Conservation (phyloP, 208 protist genomes). For the Trypanosoma vivax region DNA sequence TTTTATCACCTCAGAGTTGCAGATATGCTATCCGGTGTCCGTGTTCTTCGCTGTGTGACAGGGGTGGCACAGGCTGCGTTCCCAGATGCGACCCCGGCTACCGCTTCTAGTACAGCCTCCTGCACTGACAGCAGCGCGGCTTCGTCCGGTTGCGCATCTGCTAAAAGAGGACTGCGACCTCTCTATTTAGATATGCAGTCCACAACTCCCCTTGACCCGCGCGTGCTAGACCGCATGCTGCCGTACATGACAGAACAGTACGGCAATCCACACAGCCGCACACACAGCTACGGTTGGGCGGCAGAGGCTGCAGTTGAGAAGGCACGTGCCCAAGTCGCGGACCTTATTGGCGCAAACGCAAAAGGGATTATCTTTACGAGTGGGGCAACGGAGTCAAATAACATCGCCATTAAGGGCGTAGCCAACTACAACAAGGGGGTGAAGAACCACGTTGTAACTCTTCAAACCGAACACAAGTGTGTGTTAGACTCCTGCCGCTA, state of each 20-base stretch:
- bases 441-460: slow-evolving; percentile 98
- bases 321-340: slow-evolving; percentile 87
- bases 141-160: background rate
- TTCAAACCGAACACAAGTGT: slow-evolving; percentile 99
- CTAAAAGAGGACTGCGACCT: slow-evolving; percentile 23
- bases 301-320: slow-evolving; percentile 92
- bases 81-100: background rate
- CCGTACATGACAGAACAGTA: slow-evolving; percentile 95
- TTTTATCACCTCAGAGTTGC: background rate
- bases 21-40: slow-evolving; percentile 38
- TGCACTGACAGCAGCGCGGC: background rate
- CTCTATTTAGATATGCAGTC: slow-evolving; percentile 97
- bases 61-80: background rate
- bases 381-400: slow-evolving; percentile 99
- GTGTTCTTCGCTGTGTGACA: slow-evolving; percentile 20
- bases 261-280: slow-evolving; percentile 98
- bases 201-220: slow-evolving; percentile 95
- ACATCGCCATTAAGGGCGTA: slow-evolving; percentile 98
- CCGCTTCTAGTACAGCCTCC: background rate
- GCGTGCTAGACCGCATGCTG: slow-evolving; percentile 98
- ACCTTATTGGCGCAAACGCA: slow-evolving; percentile 91
- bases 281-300: slow-evolving; percentile 97
- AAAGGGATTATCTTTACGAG: slow-evolving; percentile 99
- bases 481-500: slow-evolving; percentile 98
- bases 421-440: slow-evolving; percentile 95